These are phyloP conservation scores for Epipyxis sp. DNA, from an alignment of 108 stramenopile genomes.

Conservation along the genomic window DNA sequence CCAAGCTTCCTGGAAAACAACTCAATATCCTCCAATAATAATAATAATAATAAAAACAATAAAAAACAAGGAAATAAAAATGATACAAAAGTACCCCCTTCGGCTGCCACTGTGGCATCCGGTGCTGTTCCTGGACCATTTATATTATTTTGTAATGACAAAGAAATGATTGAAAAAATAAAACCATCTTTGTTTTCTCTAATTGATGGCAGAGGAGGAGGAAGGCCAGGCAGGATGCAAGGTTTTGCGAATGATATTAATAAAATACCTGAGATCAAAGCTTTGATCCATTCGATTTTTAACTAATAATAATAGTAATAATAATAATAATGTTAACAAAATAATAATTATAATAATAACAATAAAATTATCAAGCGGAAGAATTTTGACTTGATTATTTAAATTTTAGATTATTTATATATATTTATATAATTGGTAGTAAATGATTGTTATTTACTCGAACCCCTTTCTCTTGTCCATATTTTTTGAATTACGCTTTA, in stretches of 20 bases:
- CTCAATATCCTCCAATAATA: background rate
- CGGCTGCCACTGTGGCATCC: too few species aligned
- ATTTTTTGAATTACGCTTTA: too few species aligned
- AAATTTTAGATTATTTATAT: too few species aligned
- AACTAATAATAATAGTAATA: too few species aligned
- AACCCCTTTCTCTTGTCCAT: too few species aligned
- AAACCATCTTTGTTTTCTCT: background rate
- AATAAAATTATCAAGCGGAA: too few species aligned
- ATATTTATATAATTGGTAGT: too few species aligned
- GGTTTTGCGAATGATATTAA: background rate
- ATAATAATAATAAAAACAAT: background rate
- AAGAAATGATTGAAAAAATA: background rate
- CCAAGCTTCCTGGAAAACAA: background rate
- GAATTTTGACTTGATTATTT: too few species aligned
- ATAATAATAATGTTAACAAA: too few species aligned
- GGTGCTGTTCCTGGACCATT: too few species aligned
- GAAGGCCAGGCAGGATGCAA: constrained; percentile 20
- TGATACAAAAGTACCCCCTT: background rate
- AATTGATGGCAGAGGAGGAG: constrained; percentile 14
- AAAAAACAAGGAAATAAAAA: background rate
- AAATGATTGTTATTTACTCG: too few species aligned
- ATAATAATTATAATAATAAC: too few species aligned
- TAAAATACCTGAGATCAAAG: background rate
- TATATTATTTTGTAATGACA: background rate
- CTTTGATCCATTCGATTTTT: background rate